phyloP scores from a whole-genome alignment of 2,329 filamentous ascomycete species.

The Aspergillus aculeatus region DNA sequence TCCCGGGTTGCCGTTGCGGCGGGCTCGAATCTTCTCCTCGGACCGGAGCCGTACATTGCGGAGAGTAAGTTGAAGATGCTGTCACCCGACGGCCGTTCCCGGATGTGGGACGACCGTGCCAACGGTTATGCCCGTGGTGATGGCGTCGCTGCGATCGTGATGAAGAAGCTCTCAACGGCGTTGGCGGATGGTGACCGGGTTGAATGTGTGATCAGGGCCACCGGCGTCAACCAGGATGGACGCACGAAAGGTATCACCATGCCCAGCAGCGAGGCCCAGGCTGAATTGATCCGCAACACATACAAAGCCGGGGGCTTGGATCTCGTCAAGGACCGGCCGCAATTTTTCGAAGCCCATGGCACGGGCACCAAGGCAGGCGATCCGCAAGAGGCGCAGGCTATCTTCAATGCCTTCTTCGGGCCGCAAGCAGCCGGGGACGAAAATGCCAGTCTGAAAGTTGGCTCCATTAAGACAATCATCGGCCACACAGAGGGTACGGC shows the following conservation, averaged over 20 bases:
- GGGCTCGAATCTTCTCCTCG: slow-evolving; percentile 14
- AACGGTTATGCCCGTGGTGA: slow-evolving; percentile 10
- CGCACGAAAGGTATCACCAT: slow-evolving; percentile 36
- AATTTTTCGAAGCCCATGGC: slow-evolving; percentile 54
- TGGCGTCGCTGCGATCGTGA: slow-evolving; percentile 1
- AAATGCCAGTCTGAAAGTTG: slow-evolving; percentile 18
- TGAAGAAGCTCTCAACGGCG: slow-evolving; percentile 4
- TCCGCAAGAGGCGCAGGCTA: slow-evolving; percentile 53
- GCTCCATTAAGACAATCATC: slow-evolving; percentile 27
- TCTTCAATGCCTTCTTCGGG: slow-evolving; percentile 38
- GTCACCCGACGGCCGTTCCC: slow-evolving; percentile 9
- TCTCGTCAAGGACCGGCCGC: not conserved
- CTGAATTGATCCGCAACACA: slow-evolving; percentile 38
- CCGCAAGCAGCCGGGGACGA: not conserved
- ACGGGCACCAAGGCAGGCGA: slow-evolving; percentile 60
- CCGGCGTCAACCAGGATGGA: slow-evolving; percentile 40
- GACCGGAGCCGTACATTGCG: slow-evolving; percentile 9
- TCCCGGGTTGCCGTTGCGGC: slow-evolving; percentile 13
- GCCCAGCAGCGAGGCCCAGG: slow-evolving; percentile 39
- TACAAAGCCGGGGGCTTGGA: slow-evolving; percentile 33
- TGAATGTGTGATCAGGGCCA: slow-evolving; percentile 18
- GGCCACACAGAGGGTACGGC: slow-evolving; percentile 30
- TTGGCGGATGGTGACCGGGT: slow-evolving; percentile 3
- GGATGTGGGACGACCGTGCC: slow-evolving; percentile 23
- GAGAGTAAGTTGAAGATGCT: not conserved